A percentile compares a stretch with the other conserved stretches of the same genome.
These are phyloP conservation scores for Ottelia alismoides DNA, from an alignment of 106 monocot species.

Conservation along the genomic window DNA sequence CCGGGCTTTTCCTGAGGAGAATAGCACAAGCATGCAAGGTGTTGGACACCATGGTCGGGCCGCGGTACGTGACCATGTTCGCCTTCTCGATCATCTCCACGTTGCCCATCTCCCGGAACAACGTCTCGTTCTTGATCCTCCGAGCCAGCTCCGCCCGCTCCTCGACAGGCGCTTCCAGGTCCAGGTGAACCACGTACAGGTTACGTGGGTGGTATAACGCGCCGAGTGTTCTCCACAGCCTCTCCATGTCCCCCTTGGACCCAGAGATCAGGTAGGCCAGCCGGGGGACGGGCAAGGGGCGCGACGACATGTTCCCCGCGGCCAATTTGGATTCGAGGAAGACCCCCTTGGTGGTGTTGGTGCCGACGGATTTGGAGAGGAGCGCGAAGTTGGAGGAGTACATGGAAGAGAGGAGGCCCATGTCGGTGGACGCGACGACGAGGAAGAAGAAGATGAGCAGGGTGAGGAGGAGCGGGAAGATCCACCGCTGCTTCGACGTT, in stretches of 20 bases:
- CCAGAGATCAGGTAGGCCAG: slow-evolving; percentile 82
- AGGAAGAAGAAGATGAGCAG: too few species aligned
- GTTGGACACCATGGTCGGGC: slow-evolving; percentile 86
- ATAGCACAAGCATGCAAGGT: slow-evolving; percentile 75
- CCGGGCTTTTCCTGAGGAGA: slow-evolving; percentile 31
- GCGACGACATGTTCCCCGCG: neutral
- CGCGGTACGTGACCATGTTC: slow-evolving; percentile 58
- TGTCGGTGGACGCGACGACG: too few species aligned
- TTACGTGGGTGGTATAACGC: slow-evolving; percentile 76
- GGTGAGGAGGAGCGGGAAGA: too few species aligned
- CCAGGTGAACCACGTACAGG: slow-evolving; percentile 63
- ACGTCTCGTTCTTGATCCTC: slow-evolving; percentile 20
- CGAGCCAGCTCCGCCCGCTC: slow-evolving; percentile 24
- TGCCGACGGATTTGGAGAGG: neutral
- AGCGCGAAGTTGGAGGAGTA: neutral
- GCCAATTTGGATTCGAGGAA: slow-evolving; percentile 67
- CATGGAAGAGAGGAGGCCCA: too few species aligned
- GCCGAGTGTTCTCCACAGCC: slow-evolving; percentile 27
- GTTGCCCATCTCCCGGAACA: slow-evolving; percentile 33
- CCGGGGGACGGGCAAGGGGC: slow-evolving; percentile 17
- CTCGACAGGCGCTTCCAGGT: slow-evolving; percentile 27
- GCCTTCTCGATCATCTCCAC: slow-evolving; percentile 57
- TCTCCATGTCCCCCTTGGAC: slow-evolving; percentile 38
- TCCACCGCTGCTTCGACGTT: too few species aligned
- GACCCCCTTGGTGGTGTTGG: neutral